phyloP scores from a whole-genome alignment of 495 filamentous ascomycete species.

The Annulohypoxylon maeteangense region DNA sequence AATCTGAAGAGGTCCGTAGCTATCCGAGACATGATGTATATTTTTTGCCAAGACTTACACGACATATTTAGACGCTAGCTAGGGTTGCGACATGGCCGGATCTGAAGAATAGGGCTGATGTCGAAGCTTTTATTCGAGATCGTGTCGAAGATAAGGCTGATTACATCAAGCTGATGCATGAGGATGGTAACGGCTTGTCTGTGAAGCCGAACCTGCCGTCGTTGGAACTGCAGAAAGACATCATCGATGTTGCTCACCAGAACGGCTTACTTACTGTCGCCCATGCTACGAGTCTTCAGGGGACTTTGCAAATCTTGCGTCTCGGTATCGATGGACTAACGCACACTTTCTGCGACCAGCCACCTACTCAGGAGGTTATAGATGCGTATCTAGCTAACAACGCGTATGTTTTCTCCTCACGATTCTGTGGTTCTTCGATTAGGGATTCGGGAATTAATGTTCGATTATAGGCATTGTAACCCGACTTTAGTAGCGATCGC shows the following conservation, averaged over 20 bases:
- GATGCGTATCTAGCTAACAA: slow-evolving; percentile 30
- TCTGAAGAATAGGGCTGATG: slow-evolving; percentile 14
- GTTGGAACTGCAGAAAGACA: slow-evolving; percentile 18
- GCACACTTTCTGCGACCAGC: slow-evolving; percentile 32
- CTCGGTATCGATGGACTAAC: slow-evolving; percentile 29
- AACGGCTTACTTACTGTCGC: slow-evolving; percentile 30
- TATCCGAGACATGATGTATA: background rate
- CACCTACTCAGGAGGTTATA: slow-evolving; percentile 26
- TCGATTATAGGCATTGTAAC: slow-evolving; percentile 20
- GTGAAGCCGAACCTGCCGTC: slow-evolving; percentile 16
- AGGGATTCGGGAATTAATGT: background rate
- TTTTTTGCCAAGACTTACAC: background rate
- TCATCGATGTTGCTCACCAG: slow-evolving; percentile 24
- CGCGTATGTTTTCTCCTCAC: slow-evolving; percentile 15
- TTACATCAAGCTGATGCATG: slow-evolving; percentile 38
- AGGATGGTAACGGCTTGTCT: slow-evolving; percentile 27
- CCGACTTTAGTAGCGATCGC: slow-evolving; percentile 27
- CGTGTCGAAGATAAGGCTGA: slow-evolving; percentile 30
- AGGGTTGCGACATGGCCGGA: slow-evolving; percentile 11
- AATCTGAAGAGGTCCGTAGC: slow-evolving; percentile 10
- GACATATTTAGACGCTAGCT: slow-evolving; percentile 12
- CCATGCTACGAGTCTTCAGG: slow-evolving; percentile 24
- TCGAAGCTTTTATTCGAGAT: slow-evolving; percentile 19
- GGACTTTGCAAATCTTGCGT: slow-evolving; percentile 28
- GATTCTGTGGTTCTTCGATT: background rate